Base-by-base conservation (phyloP, 2,329 filamentous ascomycete species). In the Westerdykella aurantiaca region DNA sequence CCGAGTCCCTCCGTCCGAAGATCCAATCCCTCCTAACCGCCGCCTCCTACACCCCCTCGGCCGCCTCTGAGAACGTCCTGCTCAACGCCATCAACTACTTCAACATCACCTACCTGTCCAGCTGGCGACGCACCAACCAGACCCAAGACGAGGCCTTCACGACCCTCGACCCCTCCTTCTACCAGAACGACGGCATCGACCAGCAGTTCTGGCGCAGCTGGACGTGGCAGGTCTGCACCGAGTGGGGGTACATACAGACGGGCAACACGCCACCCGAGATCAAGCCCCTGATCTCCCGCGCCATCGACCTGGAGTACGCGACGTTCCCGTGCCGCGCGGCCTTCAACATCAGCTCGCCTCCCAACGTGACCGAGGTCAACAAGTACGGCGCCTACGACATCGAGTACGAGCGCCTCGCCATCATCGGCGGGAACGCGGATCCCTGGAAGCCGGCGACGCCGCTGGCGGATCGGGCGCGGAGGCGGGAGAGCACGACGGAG, bases 231-330 rank as follows among this genome's bases (percentile, higher is more conserved):
- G 75, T 75, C 44, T 60, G 58, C 49, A 56, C 50, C 35, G 59
- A 61, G 75, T 93, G 86, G 86, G 88, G 87, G 9, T 93, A 80
- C 67, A 79, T 90, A 39, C 78, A 83, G 51, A 88, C 85, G 0
- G 87, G 88, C 38, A 82, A 80, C 21, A 81, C 82, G 0, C 87
- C 87, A 0, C 55, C 69, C 0, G 70, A 78, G 45, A 75, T 81
- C 42, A 75, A 83, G 1, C 83, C 88, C 0, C 66, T 94, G 5
- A 72, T 93, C 39, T 91, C 87, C 1, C 82, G 88, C 12, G 73
- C 81, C 3, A 72, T 88, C 31, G 78, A 82, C 48, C 56, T 88
- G 1, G 72, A 81, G 2, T 88, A 82, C 63, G 64, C 72, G 2
- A 79, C 78, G 0, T 64, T 76, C 3, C 72, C 82, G 53, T 94